Percentiles rank a stretch among this genome's conserved stretches.
These are phyloP conservation scores for Telopea speciosissima DNA, from an alignment of 177 flowering plant genomes.

Conservation along the genomic window DNA sequence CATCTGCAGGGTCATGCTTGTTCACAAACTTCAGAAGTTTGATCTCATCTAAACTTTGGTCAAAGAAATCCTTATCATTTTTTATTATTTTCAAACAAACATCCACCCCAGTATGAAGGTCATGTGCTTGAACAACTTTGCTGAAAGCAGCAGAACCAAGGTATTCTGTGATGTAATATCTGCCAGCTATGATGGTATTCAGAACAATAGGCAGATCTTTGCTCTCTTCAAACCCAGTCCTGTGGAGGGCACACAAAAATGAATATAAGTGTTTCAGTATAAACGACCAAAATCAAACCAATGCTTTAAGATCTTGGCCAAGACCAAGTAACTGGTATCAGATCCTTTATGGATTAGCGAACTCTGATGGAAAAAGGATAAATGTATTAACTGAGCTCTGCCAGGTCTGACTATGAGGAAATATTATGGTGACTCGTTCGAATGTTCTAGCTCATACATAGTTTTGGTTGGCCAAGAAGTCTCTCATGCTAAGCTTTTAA, in stretches of 20 bases:
- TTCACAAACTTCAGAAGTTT: constrained; percentile 91
- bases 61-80: constrained; percentile 92
- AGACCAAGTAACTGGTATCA: not conserved
- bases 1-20: constrained; percentile 85
- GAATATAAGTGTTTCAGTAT: constrained; percentile 18
- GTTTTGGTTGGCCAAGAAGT: not conserved
- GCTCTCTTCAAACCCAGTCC: constrained; percentile 97
- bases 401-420: not conserved
- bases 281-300: constrained; percentile 14
- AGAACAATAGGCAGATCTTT: constrained; percentile 77
- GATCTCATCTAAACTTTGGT: constrained; percentile 95
- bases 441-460: not conserved
- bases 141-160: constrained; percentile 97
- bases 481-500: not conserved
- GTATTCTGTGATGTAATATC: constrained; percentile 81
- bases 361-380: not conserved
- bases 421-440: not conserved
- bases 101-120: constrained; percentile 70
- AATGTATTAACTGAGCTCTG: not conserved
- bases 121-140: constrained; percentile 90
- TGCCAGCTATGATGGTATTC: constrained; percentile 64
- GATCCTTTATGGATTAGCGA: not conserved
- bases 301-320: constrained; percentile 8
- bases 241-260: constrained; percentile 32
- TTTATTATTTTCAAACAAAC: constrained; percentile 95